Evolutionary conservation across 2,329 filamentous ascomycete genomes (phyloP).

Genomic region (Penicillium concentricum): DNA sequence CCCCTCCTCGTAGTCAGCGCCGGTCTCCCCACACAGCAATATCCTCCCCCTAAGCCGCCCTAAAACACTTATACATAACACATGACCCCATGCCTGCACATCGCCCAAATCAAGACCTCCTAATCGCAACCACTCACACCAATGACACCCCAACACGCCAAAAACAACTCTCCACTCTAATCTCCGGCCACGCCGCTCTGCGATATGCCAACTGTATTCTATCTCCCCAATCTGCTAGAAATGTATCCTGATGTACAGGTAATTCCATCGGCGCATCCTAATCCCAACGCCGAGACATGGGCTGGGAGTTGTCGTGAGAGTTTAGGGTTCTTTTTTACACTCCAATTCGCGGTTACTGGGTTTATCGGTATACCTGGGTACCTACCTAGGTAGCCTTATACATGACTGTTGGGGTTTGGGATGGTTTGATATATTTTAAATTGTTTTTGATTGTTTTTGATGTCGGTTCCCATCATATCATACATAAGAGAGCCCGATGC

Average conservation of each 20-base stretch:
- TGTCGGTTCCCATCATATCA: background rate
- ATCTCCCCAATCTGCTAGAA: conserved; percentile 8
- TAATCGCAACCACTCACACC: conserved; percentile 3
- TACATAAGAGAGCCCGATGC: background rate
- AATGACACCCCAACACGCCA: conserved; percentile 1
- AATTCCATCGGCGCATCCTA: conserved; percentile 2
- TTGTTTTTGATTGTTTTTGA: background rate
- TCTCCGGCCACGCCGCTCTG: conserved; percentile 8
- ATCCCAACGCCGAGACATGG: conserved; percentile 2
- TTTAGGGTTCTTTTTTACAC: conserved; percentile 5
- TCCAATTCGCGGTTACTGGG: too few species aligned
- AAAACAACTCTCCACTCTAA: conserved; percentile 4
- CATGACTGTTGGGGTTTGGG: background rate
- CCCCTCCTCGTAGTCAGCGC: conserved; percentile 11
- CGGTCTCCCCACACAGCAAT: conserved; percentile 13
- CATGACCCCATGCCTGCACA: conserved; percentile 11
- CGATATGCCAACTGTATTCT: conserved; percentile 10
- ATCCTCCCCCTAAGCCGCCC: conserved; percentile 14
- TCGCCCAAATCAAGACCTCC: conserved; percentile 6
- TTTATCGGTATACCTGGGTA: background rate
- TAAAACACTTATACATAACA: conserved; percentile 7
- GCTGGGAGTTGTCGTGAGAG: conserved; percentile 1
- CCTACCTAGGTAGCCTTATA: background rate
- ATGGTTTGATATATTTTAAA: background rate
- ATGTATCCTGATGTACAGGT: conserved; percentile 12